Conservation (phyloP, 768 basidiomycete genomes). For the Panaeolus papilionaceus region DNA sequence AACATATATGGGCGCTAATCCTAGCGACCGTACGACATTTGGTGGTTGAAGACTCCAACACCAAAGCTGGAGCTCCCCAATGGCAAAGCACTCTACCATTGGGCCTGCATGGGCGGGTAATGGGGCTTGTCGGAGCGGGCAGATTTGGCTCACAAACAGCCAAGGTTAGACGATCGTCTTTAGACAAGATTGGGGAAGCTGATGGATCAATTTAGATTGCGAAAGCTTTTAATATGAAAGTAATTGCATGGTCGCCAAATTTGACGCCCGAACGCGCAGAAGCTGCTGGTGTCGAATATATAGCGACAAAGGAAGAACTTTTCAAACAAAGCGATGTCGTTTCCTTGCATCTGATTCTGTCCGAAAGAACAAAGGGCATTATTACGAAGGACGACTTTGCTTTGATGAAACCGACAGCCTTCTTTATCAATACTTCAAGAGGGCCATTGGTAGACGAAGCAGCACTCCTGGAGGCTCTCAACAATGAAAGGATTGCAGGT, state of each 20-base stretch:
- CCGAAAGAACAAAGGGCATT: slow-evolving; percentile 54
- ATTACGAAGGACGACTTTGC: slow-evolving; percentile 53
- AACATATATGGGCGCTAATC: slow-evolving; percentile 69
- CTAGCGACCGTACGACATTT: slow-evolving; percentile 60
- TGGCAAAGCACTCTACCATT: slow-evolving; percentile 63
- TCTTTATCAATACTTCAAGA: slow-evolving; percentile 71
- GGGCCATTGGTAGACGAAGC: slow-evolving; percentile 70
- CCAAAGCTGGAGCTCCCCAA: slow-evolving; percentile 48
- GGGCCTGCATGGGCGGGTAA: slow-evolving; percentile 57
- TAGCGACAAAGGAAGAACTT: slow-evolving; percentile 57
- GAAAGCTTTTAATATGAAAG: slow-evolving; percentile 62
- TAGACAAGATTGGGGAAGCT: background rate
- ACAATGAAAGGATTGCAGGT: slow-evolving; percentile 55
- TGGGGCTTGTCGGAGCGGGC: slow-evolving; percentile 70
- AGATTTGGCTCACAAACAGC: slow-evolving; percentile 60
- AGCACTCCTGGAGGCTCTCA: slow-evolving; percentile 55
- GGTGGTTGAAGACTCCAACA: slow-evolving; percentile 52
- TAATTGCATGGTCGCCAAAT: slow-evolving; percentile 71
- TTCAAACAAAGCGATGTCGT: slow-evolving; percentile 61
- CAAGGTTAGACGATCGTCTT: slow-evolving; percentile 34
- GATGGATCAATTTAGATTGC: slow-evolving; percentile 48
- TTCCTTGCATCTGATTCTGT: slow-evolving; percentile 65
- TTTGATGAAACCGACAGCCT: slow-evolving; percentile 61
- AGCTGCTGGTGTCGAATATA: slow-evolving; percentile 55
- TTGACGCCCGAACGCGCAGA: slow-evolving; percentile 63